Evolutionary conservation across 2,329 filamentous ascomycete species (phyloP), one percentile per base, ranked within the genome.

Genomic region (Escovopsis sp.): DNA sequence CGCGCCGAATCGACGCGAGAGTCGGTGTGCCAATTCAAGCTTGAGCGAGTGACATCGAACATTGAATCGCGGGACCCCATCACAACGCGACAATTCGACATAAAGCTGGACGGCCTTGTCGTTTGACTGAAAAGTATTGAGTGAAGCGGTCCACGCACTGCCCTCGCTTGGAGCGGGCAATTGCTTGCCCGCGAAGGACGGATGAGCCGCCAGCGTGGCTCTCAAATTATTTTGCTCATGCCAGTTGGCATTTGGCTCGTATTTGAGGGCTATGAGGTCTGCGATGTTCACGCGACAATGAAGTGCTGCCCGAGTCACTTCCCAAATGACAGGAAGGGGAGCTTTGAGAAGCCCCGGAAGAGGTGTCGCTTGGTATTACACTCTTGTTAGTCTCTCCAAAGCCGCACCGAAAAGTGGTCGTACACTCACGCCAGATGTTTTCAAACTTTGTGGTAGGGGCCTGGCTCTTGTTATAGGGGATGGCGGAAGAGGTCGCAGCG

Each of bases 1-100:
- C 0, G 66, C 56, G 0, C 76, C 74, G 47, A 76, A 77, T 5
- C 67, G 67, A 11, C 76, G 66, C 15, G 60, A 58, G 0, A 79
- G 53, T 2, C 76, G 68, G 52, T 75, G 65, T 0, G 68, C 60
- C 3, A 62, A 51, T 24, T 74, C 70, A 2, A 76, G 51, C 9
- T 57, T 61, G 2, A 77, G 50, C 0, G 71, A 67, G 2, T 65
- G 58, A 9, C 79, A 60, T 5, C 59, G 61, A 5, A 78, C 49
- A 0, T 50, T 45, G 44, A 74, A 72, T 0, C 69, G 40, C 0
- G 68, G 63, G 0, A 63, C 66, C 0, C 47, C 53, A 3, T 52
- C 49, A 1, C 56, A 49, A 30, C 60, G 63, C 0, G 56, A 53
- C 9, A 78, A 50, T 0, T 60, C 53, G 0, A 65, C 68, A 0